phyloP scores from a whole-genome alignment of 495 filamentous ascomycete genomes.

The Xylaria cubensis region DNA sequence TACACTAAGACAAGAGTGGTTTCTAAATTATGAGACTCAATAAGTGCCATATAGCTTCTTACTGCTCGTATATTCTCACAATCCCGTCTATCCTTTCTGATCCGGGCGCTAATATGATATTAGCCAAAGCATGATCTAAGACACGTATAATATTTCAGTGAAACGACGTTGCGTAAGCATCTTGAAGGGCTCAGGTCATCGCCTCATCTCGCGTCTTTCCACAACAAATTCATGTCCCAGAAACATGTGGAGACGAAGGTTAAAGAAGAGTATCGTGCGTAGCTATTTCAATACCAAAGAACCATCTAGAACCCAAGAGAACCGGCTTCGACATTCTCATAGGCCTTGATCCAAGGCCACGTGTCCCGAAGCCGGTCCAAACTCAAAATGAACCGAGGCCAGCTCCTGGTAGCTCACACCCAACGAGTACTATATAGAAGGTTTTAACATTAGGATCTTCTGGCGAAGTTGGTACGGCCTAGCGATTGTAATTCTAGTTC shows the following conservation, averaged over 20 bases:
- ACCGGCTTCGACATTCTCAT: neutral
- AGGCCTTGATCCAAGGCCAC: neutral
- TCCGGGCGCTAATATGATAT: neutral
- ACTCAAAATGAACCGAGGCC: neutral
- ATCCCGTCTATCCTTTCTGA: neutral
- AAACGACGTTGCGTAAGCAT: neutral
- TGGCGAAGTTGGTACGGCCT: constrained; percentile 7
- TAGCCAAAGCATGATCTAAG: neutral
- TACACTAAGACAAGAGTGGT: neutral
- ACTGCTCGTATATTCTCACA: neutral
- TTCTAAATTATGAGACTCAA: neutral
- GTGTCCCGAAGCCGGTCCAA: neutral
- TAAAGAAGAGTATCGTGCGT: neutral
- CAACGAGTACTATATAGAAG: neutral
- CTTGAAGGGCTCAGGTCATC: neutral
- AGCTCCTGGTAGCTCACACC: neutral
- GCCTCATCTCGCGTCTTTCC: neutral
- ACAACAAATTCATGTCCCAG: neutral
- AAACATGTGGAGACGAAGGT: neutral
- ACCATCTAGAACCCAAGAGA: neutral
- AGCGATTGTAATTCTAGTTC: neutral
- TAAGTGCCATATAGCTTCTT: neutral
- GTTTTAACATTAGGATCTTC: neutral
- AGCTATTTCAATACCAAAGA: neutral
- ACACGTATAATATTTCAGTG: neutral